Evolutionary conservation across 139 green algal genomes (phyloP).

Genomic region (Chlamydomonas schloesseri): DNA sequence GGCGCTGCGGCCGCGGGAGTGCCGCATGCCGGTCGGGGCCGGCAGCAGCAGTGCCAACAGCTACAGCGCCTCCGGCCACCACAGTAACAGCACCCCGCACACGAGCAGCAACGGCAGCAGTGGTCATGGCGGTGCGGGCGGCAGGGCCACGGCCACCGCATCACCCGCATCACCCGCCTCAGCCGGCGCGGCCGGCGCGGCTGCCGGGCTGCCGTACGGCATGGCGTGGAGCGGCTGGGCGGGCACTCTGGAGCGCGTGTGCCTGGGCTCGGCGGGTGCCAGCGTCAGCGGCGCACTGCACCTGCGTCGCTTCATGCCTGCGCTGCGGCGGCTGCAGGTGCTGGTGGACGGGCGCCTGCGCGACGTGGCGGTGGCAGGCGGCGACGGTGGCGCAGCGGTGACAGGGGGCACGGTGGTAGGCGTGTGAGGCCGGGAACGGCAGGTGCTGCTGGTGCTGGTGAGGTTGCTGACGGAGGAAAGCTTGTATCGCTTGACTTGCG

Average conservation of each 20-base stretch:
- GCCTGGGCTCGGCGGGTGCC: neutral
- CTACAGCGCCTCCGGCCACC: too few relatives aligned
- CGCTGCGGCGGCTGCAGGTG: slow-evolving; percentile 32
- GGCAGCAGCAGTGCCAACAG: neutral
- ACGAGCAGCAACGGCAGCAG: neutral
- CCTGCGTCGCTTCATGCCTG: slow-evolving; percentile 8
- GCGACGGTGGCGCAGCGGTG: too few relatives aligned
- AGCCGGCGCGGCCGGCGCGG: neutral
- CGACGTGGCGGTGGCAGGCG: slow-evolving; percentile 13
- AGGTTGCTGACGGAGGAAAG: too few relatives aligned
- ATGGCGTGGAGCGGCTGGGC: slow-evolving; percentile 8
- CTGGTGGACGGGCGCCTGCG: neutral
- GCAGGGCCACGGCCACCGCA: too few relatives aligned
- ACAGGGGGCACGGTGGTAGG: too few relatives aligned
- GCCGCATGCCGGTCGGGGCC: too few relatives aligned
- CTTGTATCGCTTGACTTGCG: too few relatives aligned
- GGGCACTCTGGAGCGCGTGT: slow-evolving; percentile 5
- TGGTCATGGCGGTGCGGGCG: neutral
- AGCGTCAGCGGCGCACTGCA: neutral
- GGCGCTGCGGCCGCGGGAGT: too few relatives aligned
- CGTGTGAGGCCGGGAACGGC: too few relatives aligned
- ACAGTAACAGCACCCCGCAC: neutral
- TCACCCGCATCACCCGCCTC: too few relatives aligned
- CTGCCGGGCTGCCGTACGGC: neutral
- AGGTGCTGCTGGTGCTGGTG: too few relatives aligned